phyloP scores from a whole-genome alignment of 306 rosid genomes.

The Prosopis cineraria region DNA sequence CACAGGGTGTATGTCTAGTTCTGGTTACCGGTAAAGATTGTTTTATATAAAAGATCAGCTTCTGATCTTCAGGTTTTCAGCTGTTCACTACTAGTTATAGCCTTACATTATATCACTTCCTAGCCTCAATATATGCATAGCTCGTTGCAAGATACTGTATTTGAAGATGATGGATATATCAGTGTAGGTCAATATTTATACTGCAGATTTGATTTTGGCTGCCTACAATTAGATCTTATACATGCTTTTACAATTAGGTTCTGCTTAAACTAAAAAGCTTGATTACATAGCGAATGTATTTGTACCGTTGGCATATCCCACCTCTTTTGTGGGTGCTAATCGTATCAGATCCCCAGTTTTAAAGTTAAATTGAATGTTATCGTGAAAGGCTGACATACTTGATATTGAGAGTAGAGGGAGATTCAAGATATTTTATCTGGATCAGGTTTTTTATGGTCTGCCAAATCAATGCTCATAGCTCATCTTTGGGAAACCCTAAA shows the following conservation, averaged over 20 bases:
- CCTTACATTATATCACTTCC: not conserved
- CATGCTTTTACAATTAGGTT: not conserved
- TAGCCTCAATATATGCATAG: not conserved
- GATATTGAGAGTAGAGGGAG: not conserved
- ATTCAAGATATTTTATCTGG: not conserved
- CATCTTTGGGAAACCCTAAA: not conserved
- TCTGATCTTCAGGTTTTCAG: conserved; percentile 11
- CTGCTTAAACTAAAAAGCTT: not conserved
- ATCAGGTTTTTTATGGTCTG: not conserved
- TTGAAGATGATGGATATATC: not conserved
- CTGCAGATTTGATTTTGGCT: not conserved
- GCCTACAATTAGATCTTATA: not conserved
- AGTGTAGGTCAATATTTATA: not conserved
- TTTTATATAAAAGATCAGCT: conserved; percentile 2
- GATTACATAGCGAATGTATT: not conserved
- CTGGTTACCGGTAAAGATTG: not conserved
- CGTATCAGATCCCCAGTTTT: not conserved
- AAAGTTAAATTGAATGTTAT: not conserved
- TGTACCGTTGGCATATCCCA: not conserved
- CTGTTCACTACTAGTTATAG: conserved; percentile 4
- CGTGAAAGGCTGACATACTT: not conserved
- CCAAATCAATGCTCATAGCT: not conserved
- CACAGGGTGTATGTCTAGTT: not conserved
- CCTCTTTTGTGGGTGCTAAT: not conserved
- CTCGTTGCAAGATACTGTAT: not conserved